These are phyloP conservation scores for Biscogniauxia sp. DNA, from an alignment of 2,329 filamentous ascomycete genomes.

Conservation along the genomic window DNA sequence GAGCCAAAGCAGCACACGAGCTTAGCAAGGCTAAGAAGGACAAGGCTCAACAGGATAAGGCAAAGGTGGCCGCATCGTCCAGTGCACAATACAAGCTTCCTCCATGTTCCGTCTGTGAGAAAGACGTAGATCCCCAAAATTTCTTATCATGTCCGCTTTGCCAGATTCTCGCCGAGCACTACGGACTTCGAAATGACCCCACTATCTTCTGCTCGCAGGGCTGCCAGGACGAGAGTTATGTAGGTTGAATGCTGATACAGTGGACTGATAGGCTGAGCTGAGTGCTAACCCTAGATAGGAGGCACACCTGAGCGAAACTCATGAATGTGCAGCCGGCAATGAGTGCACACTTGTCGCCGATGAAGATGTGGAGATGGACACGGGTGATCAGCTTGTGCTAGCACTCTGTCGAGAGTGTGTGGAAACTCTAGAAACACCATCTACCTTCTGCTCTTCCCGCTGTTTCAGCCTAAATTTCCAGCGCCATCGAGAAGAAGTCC, in stretches of 20 bases:
- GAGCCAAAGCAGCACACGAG: constrained; percentile 45
- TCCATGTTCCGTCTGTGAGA: constrained; percentile 40
- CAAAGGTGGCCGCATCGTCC: constrained; percentile 33
- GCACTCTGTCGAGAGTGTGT: constrained; percentile 45
- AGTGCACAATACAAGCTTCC: constrained; percentile 36
- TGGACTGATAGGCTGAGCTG: neutral
- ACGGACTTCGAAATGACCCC: constrained; percentile 35
- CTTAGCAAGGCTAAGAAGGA: constrained; percentile 30
- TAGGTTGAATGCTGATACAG: constrained; percentile 29
- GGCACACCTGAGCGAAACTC: constrained; percentile 37
- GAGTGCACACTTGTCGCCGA: constrained; percentile 39
- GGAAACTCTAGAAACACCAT: constrained; percentile 33
- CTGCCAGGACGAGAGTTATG: constrained; percentile 41
- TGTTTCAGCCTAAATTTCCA: constrained; percentile 44
- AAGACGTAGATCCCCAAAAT: constrained; percentile 32
- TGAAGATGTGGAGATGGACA: constrained; percentile 40
- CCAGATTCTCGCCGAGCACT: constrained; percentile 38
- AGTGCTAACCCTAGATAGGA: constrained; percentile 34
- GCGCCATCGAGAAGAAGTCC: constrained; percentile 37
- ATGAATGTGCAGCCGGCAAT: constrained; percentile 42
- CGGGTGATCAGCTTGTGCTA: constrained; percentile 25
- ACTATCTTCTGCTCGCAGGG: constrained; percentile 46
- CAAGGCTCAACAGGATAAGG: constrained; percentile 42
- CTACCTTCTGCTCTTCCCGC: constrained; percentile 41
- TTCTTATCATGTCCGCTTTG: constrained; percentile 46